A percentile compares a stretch with the other conserved stretches of the same genome.
Conservation (phyloP, 163 green algal genomes). For the Picocystis sp. region DNA sequence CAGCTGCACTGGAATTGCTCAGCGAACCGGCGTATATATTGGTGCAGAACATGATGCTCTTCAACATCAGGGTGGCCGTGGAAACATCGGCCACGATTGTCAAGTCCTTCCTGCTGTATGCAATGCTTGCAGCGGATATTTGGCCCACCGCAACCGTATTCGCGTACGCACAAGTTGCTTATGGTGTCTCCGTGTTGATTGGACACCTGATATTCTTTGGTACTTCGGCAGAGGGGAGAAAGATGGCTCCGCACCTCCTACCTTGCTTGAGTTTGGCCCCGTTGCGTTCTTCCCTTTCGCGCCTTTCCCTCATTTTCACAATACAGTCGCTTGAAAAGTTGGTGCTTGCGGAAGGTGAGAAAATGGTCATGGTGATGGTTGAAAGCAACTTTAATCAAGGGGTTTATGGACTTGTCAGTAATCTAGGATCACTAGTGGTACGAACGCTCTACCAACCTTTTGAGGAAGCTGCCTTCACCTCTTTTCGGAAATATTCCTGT, state of each 20-base stretch:
- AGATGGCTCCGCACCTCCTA: no score
- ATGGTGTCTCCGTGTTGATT: conserved; percentile 13
- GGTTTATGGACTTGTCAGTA: conserved; percentile 66
- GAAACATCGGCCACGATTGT: conserved; percentile 39
- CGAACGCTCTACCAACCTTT: conserved; percentile 66
- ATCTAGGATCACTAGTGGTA: conserved; percentile 68
- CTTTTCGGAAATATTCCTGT: conserved; percentile 27
- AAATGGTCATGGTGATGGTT: conserved; percentile 50
- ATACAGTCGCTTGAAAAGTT: conserved; percentile 67
- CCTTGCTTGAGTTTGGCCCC: neutral
- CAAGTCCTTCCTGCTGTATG: conserved; percentile 29
- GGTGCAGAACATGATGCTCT: conserved; percentile 32
- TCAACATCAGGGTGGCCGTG: conserved; percentile 37
- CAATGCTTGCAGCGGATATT: conserved; percentile 18
- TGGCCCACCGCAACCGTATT: conserved; percentile 8
- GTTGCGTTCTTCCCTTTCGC: conserved; percentile 9
- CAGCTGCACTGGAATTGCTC: conserved; percentile 57
- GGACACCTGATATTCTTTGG: conserved; percentile 27
- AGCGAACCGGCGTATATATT: conserved; percentile 74
- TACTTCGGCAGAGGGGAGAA: conserved; percentile 26
- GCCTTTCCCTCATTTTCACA: conserved; percentile 16
- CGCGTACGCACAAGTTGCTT: conserved; percentile 27
- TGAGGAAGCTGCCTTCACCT: conserved; percentile 69
- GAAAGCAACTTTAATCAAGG: conserved; percentile 30
- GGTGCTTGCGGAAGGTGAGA: conserved; percentile 68